Base-by-base conservation (phyloP, 345 rosid species). In the Rubroshorea leprosula region DNA sequence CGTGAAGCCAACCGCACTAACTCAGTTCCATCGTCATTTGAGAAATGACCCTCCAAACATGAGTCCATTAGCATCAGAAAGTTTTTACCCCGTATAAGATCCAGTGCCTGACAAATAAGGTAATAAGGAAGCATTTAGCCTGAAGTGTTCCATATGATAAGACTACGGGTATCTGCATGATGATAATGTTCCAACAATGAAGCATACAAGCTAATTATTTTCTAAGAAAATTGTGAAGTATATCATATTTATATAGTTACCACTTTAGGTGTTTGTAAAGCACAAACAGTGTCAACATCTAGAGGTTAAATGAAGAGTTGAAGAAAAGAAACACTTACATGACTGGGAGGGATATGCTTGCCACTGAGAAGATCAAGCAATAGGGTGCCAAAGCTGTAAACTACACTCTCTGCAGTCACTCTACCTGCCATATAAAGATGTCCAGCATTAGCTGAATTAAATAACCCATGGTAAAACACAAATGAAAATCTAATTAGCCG, bases 321-420 rank as follows among this genome's bases (percentile, higher is more conserved):
- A 52, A 55, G 68, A 57, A 62, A n/a, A 51, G 22, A 13, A 49
- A 50, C 11, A 45, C 77, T 82, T 72, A 88, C 96, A 75, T 88
- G 96, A 67, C 96, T 87, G 44, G 96, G 92, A 50, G 96, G 96
- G 35, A 87, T 87, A 72, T 87, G 96, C 66, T 87, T 88, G 48
- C 96, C 96, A n/a, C 96, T 88, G 44, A 88, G 84, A 81, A 88
- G 96, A 80, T 85, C 96, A 31, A 88, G 65, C 80, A 88, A 70
- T 54, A 88, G 66, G 23, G 93, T 88, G 12, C 96, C 93, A 0
- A 88, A 88, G 76, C 96, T 83, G 80, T 88, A 88, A 41, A 88
- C 86, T 23, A 88, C 90, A 53, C 96, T 88, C 78, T 88, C 96
- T 0, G 75, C 78, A 20, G 76, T 88, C 66, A 88, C 90, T 71